These are phyloP conservation scores for Cymbidium sinense DNA, from an alignment of 106 monocot genomes.

Conservation along the genomic window DNA sequence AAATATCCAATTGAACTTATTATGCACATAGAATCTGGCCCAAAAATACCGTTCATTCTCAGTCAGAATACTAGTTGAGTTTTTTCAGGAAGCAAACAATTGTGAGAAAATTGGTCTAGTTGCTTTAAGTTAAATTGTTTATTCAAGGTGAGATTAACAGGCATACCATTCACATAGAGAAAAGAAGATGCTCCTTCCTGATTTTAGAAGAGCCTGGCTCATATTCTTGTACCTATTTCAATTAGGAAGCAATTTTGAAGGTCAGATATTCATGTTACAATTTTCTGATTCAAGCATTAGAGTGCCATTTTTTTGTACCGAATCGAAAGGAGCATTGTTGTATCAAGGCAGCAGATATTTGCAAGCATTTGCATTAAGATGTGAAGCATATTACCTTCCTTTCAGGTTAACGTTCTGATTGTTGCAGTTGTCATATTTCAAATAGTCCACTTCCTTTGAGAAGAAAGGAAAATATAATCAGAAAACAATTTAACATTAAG, in stretches of 20 bases:
- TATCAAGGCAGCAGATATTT: background rate
- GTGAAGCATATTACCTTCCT: slow-evolving; percentile 34
- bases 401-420: slow-evolving; percentile 21
- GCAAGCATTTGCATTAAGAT: background rate
- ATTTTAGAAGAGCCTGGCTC: slow-evolving; percentile 62
- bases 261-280: background rate
- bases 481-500: background rate
- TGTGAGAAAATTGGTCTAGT: background rate
- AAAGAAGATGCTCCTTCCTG: slow-evolving; percentile 76
- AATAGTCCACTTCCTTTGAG: slow-evolving; percentile 71
- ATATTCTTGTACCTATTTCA: slow-evolving; percentile 60
- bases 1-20: too few relatives aligned
- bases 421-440: slow-evolving; percentile 92
- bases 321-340: background rate
- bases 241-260: background rate
- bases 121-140: background rate
- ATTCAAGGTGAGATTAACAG: background rate
- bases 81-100: too few relatives aligned
- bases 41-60: too few relatives aligned
- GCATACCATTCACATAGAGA: slow-evolving; percentile 92
- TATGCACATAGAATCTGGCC: too few relatives aligned
- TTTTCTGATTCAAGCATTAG: background rate
- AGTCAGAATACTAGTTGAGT: too few relatives aligned
- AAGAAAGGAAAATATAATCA: background rate
- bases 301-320: background rate